Percentiles rank a stretch among this genome's conserved stretches.
phyloP scores from a whole-genome alignment of 352 stramenopile genomes.

The Globisporangium cederbergense region DNA sequence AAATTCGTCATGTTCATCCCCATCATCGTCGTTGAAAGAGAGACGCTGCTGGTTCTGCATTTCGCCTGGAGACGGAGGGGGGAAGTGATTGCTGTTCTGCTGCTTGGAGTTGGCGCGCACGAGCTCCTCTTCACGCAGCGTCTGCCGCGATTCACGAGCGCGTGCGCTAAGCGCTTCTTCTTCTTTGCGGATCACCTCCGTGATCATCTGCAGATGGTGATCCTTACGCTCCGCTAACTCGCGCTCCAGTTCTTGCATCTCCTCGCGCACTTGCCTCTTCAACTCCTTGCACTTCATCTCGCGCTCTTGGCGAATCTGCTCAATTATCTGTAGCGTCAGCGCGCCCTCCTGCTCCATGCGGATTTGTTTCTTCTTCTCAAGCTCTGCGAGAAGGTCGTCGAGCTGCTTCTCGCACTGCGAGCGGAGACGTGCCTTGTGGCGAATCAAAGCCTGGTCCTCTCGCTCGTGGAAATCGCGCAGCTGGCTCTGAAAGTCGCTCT shows the following conservation, averaged over 20 bases:
- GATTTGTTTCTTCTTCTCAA: slow-evolving; percentile 51
- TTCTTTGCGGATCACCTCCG: slow-evolving; percentile 38
- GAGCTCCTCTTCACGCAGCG: slow-evolving; percentile 37
- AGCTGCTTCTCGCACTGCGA: slow-evolving; percentile 61
- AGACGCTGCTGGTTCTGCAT: neutral
- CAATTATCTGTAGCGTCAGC: slow-evolving; percentile 39
- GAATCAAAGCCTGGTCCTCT: slow-evolving; percentile 60
- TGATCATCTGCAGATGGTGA: slow-evolving; percentile 37
- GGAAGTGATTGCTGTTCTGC: neutral
- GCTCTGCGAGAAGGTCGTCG: slow-evolving; percentile 55
- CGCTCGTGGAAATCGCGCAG: slow-evolving; percentile 67
- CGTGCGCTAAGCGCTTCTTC: slow-evolving; percentile 34
- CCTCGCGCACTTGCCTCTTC: slow-evolving; percentile 38
- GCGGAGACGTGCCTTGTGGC: slow-evolving; percentile 62
- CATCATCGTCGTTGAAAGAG: neutral
- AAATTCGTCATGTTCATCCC: neutral
- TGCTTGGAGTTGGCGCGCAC: neutral
- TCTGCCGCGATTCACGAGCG: slow-evolving; percentile 32
- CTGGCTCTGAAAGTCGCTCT: slow-evolving; percentile 56
- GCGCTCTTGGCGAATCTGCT: slow-evolving; percentile 48
- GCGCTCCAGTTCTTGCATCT: slow-evolving; percentile 48
- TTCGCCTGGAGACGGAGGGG: slow-evolving; percentile 2
- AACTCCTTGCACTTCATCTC: slow-evolving; percentile 46
- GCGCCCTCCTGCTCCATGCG: slow-evolving; percentile 66
- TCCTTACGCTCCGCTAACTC: slow-evolving; percentile 44